Percentiles rank a stretch among this genome's conserved stretches.
Evolutionary conservation across 2,329 filamentous ascomycete genomes (phyloP).

Genomic region (Ceratocystiopsis sp.): DNA sequence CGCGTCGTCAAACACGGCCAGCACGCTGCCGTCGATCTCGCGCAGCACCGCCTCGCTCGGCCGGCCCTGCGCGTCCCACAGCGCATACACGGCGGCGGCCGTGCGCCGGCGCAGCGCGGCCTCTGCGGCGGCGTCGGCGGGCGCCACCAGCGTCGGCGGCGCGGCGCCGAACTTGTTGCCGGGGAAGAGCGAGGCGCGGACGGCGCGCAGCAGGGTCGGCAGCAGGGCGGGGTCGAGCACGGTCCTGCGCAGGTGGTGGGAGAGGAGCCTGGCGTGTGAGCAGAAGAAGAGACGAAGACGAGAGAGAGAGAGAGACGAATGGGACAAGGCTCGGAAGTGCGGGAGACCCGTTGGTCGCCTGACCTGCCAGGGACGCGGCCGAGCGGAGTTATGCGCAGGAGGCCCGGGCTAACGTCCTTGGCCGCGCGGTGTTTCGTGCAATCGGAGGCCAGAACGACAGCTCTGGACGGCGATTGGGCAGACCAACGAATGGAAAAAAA

Average conservation of each 20-base stretch:
- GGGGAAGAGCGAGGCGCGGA: conserved; percentile 70
- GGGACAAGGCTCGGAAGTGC: not conserved
- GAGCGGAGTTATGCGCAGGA: too few species aligned
- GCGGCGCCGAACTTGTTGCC: conserved; percentile 51
- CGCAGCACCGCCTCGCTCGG: conserved; percentile 18
- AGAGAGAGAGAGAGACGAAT: not conserved
- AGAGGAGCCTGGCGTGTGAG: conserved; percentile 32
- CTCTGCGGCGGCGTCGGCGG: conserved; percentile 41
- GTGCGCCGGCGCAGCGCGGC: conserved; percentile 34
- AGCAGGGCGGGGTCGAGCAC: conserved; percentile 48
- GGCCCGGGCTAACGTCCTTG: conserved; percentile 20
- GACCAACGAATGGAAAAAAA: conserved; percentile 7
- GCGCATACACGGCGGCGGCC: conserved; percentile 7
- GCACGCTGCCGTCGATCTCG: conserved; percentile 44
- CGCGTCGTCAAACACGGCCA: conserved; percentile 61
- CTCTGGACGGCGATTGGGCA: conserved; percentile 22
- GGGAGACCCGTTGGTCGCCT: not conserved
- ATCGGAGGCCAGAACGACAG: conserved; percentile 25
- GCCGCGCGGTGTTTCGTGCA: conserved; percentile 18
- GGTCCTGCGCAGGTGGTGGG: conserved; percentile 35
- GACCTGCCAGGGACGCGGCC: not conserved
- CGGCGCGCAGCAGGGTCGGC: conserved; percentile 48
- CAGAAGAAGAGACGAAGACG: not conserved
- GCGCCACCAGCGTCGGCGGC: conserved; percentile 41
- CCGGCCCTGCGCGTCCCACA: not conserved